Evolutionary conservation across 768 basidiomycete species (phyloP), one percentile per base, ranked within the genome.

Genomic region (Pholiota conissans): DNA sequence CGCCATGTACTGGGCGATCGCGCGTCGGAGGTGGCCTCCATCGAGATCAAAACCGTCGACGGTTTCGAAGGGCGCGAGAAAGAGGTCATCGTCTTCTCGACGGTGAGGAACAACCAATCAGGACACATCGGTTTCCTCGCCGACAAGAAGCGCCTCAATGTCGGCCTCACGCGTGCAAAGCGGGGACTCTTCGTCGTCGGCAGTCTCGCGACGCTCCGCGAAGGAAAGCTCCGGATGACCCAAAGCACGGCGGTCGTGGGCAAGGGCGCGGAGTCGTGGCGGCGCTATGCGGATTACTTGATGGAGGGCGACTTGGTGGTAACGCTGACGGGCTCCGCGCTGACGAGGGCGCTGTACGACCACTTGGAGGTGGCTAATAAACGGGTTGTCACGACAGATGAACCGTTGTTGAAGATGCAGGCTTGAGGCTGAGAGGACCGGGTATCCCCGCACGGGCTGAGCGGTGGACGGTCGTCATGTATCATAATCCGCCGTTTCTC

Each of bases 51-150:
- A 75, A 96, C 94, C 0, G 94, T 97, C 13, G 94, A 97, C 64
- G 94, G 94, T 18, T 97, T 95, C 69, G 93, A 97, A 71, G 94
- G 94, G 11, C 82, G 93, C 45, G 93, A 97, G 75, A 96, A 96
- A 74, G 89, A 93, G 28, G 85, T 96, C 39, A 91, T 97, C 61
- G 80, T 97, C 40, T 95, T 97, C 70, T 93, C 91, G 39, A 95
- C 93, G 3, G 93, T 95, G 49, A 81, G 95, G 52, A 91, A 90
- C 69, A 97, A 97, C 65, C 64, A 76, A 2, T 73, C 72, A 1
- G 92, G 93, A 9, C 77, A 84, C 56, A 92, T 97, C 65, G 95
- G 95, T 0, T 97, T 97, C 73, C 77, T 97, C 22, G 91, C 89
- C 20, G 94, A 97, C 73, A 79, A 86, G 64, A 77, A 94, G 60